Base-by-base conservation (phyloP, 805 yeast genomes). In the Cyberlindnera mycetangii region DNA sequence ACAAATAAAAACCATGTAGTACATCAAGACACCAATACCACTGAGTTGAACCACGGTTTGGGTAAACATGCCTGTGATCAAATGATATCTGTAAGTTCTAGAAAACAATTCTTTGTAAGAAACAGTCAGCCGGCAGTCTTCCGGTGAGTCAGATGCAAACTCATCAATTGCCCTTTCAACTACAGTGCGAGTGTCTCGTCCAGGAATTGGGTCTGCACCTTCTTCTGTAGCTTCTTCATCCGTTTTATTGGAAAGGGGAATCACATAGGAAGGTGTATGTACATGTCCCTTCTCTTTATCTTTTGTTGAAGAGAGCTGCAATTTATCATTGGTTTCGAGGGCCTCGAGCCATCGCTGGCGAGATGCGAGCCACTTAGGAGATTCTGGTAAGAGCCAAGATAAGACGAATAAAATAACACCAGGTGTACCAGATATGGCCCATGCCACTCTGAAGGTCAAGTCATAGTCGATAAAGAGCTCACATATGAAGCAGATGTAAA, bases 351-450 rank as follows among this genome's bases (percentile, higher is more conserved):
- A 74, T 37, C 52, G 54, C 2, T 63, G 54, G 38, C 57, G 60
- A 1, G 65, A 52, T 0, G 73, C 73, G 34, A 76, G 66, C 83
- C 83, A 79, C 50, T 77, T 71, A 2, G 85, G 84, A 4, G 83
- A 75, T 54, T 80, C 85, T 2, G 83, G 79, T 17, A 75, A 71
- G 42, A 68, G 64, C 30, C 54, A 55, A 4, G 61, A 42, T 3
- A 72, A 55, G 52, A 75, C 17, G 50, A 69, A 53, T 60, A 77
- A 50, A 49, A 83, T 20, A 53, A 71, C 25, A 53, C 74, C 69
- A 60, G 89, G 71, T 59, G 82, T 50, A 61, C 75, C 64, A 67
- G 76, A 71, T 66, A 85, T 35, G 57, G 78, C 69, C 85, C 90
- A 71, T 45, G 80, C 85, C 18, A 77, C 59, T 55, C 90, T 72